phyloP scores from a whole-genome alignment of 2,329 filamentous ascomycete genomes.

The Alternaria longipes region DNA sequence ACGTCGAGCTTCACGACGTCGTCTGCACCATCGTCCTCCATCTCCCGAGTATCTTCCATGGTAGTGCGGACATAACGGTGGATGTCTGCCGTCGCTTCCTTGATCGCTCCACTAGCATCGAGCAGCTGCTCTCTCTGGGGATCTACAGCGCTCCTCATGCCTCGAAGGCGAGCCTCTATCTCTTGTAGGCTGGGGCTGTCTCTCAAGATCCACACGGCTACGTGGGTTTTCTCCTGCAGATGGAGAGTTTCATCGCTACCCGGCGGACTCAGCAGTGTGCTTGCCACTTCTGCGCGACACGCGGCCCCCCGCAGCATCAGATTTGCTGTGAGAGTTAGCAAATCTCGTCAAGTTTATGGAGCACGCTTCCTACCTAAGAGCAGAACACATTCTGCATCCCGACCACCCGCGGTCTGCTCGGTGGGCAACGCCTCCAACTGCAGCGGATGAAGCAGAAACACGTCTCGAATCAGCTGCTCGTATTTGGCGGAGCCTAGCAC shows the following conservation, averaged over 20 bases:
- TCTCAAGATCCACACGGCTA: conserved; percentile 13
- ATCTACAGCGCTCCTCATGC: conserved; percentile 7
- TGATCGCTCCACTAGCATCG: conserved; percentile 9
- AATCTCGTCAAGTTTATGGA: not conserved
- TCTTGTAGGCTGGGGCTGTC: conserved; percentile 13
- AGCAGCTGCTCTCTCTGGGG: conserved; percentile 8
- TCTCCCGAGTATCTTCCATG: not conserved
- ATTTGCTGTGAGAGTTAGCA: conserved; percentile 14
- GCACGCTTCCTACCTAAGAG: conserved; percentile 12
- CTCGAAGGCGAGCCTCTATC: conserved; percentile 12
- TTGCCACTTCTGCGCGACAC: conserved; percentile 8
- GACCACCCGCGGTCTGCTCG: not conserved
- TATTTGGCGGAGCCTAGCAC: conserved; percentile 4
- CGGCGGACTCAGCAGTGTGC: conserved; percentile 5
- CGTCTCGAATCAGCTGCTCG: conserved; percentile 9
- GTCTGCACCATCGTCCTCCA: not conserved
- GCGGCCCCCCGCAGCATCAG: conserved; percentile 7
- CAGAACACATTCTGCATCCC: conserved; percentile 4
- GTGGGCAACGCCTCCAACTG: not conserved
- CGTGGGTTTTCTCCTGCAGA: not conserved
- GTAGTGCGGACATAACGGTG: conserved; percentile 8
- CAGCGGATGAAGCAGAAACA: conserved; percentile 14
- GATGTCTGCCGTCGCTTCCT: conserved; percentile 8
- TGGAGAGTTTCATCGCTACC: not conserved
- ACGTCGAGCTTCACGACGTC: conserved; percentile 5